Base-by-base conservation (phyloP, 257 asterid genomes). In the Salvia splendens region DNA sequence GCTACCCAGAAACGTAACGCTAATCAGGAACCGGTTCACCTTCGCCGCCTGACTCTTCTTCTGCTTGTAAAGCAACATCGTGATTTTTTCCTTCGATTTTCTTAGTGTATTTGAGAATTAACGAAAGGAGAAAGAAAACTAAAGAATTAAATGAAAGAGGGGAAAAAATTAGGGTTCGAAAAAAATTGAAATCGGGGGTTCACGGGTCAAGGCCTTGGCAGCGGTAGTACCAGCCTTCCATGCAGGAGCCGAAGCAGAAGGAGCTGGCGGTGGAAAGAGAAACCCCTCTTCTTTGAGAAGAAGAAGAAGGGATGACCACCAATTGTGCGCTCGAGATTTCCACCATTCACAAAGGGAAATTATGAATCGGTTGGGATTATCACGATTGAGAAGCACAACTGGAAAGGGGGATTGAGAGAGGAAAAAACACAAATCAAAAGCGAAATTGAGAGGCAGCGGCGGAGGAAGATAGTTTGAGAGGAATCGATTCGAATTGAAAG, bases 181-280 rank as follows among this genome's bases (percentile, higher is more conserved):
- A 24, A 67, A 24, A 0, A 24, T 24, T 2, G 38, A 36, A 61
- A 49, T 36, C 17, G 48, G 16, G 46, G 35, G 36, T 66, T 86
- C 79, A 89, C 5, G 97, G 98, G 80, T 92, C 96, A 64, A 86
- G 69, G 68, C 96, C 98, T 46, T 85, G 76, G 95, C 98, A 92
- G 80, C 96, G 96, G 76, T 75, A 92, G 84, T 92, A 87, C 98
- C 98, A 92, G 92, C 92, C 98, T 78, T 82, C 87, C 80, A 85
- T 89, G 87, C 94, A 92, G 68, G 88, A 92, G 5, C 92, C 95
- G 59, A 90, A 86, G 48, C 84, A 82, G 85, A 85, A 81, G 33
- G 75, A 72, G 33, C 57, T 73, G 5, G 86, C 76, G 33, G 78
- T 76, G 71, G 80, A 75, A 79, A 72, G 38, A 76, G 83, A 78